A percentile compares a stretch with the other conserved stretches of the same genome.
Conservation (phyloP, 805 yeast species). For the Wickerhamiella australiensis region DNA sequence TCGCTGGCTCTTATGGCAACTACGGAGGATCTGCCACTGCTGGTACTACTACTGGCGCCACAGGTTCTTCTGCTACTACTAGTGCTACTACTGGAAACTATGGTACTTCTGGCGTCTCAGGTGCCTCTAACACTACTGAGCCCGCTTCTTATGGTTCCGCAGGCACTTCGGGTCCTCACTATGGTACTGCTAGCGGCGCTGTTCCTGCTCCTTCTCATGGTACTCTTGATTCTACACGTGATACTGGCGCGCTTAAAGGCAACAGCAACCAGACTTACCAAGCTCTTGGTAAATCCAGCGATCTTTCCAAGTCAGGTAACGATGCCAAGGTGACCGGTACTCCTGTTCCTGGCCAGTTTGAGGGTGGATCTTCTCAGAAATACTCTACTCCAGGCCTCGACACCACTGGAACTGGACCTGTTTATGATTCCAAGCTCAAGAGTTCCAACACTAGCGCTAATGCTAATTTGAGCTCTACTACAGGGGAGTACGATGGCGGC, state of each 20-base stretch:
- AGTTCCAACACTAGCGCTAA: too few relatives aligned
- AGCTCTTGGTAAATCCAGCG: not conserved
- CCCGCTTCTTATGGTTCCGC: slow-evolving; percentile 8
- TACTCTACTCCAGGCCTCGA: not conserved
- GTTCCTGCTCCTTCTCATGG: slow-evolving; percentile 5
- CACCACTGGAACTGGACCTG: not conserved
- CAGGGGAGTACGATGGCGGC: not conserved
- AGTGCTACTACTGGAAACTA: not conserved
- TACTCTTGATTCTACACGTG: not conserved
- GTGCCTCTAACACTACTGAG: too few relatives aligned
- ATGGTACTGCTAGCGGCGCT: not conserved
- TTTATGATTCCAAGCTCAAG: not conserved
- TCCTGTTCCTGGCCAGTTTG: not conserved
- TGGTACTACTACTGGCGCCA: not conserved
- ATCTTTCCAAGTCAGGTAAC: not conserved
- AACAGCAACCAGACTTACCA: not conserved
- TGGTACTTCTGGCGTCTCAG: not conserved
- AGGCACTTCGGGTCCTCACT: not conserved
- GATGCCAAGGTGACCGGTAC: not conserved
- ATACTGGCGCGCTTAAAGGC: not conserved
- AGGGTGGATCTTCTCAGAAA: not conserved
- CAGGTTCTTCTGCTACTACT: not conserved
- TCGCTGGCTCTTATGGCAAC: slow-evolving; percentile 5
- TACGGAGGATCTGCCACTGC: not conserved
- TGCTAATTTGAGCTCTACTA: too few relatives aligned